These are phyloP conservation scores for Jacaranda copaia DNA, from an alignment of 257 asterid species.

Conservation along the genomic window DNA sequence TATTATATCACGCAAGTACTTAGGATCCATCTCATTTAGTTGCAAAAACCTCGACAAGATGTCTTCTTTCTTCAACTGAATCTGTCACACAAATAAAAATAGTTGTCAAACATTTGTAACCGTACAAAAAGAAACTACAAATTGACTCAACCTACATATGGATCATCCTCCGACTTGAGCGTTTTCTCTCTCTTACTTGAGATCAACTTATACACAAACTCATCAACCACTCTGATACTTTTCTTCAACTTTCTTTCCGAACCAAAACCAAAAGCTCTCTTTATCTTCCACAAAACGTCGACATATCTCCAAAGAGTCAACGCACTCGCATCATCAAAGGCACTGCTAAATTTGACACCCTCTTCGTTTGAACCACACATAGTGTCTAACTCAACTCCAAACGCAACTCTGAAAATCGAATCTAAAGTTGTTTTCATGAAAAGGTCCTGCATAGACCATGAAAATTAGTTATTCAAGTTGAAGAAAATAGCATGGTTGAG, in stretches of 20 bases:
- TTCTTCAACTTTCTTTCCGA: conserved; percentile 60
- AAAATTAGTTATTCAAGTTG: conserved; percentile 12
- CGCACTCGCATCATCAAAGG: conserved; percentile 66
- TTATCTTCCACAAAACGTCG: conserved; percentile 60
- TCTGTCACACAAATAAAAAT: conserved; percentile 29
- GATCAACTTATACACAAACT: conserved; percentile 60
- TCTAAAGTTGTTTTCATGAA: conserved; percentile 65
- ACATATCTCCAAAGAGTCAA: conserved; percentile 60
- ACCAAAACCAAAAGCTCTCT: conserved; percentile 53
- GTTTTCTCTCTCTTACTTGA: conserved; percentile 48
- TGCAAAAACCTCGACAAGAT: conserved; percentile 64
- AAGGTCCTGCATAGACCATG: conserved; percentile 51
- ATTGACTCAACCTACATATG: conserved; percentile 45
- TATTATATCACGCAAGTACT: conserved; percentile 61
- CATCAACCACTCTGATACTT: conserved; percentile 48
- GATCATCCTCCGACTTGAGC: conserved; percentile 40
- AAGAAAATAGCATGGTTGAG: background rate
- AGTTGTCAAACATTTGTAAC: background rate
- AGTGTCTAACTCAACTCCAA: conserved; percentile 63
- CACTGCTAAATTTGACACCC: conserved; percentile 51
- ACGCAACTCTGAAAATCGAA: conserved; percentile 62
- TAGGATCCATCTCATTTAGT: conserved; percentile 44
- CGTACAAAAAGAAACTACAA: conserved; percentile 3
- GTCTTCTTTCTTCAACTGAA: conserved; percentile 61
- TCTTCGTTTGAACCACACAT: conserved; percentile 67